phyloP scores from a whole-genome alignment of 2,329 filamentous ascomycete species.

The Chrysoporthe austroafricana region DNA sequence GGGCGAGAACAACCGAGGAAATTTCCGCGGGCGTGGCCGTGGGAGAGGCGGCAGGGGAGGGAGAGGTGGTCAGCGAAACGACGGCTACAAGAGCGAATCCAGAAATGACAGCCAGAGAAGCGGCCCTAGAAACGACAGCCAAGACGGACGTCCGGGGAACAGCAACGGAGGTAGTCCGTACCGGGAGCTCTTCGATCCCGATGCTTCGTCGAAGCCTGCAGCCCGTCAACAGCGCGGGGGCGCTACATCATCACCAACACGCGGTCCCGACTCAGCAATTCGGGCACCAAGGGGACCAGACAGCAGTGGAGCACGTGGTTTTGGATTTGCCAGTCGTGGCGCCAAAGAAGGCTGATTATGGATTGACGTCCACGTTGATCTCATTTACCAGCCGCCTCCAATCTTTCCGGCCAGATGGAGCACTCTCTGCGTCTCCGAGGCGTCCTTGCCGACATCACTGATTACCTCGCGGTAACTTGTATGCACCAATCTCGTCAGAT shows the following conservation, averaged over 20 bases:
- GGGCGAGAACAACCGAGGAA: slow-evolving; percentile 47
- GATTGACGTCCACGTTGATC: slow-evolving; percentile 34
- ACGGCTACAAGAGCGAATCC: slow-evolving; percentile 31
- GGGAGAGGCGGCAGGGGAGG: slow-evolving; percentile 50
- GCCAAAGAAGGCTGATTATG: slow-evolving; percentile 50
- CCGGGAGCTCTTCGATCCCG: slow-evolving; percentile 78
- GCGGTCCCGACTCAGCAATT: slow-evolving; percentile 69
- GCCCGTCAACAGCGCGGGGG: slow-evolving; percentile 48
- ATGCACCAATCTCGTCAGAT: slow-evolving; percentile 72
- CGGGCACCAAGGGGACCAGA: slow-evolving; percentile 80
- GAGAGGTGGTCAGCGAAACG: slow-evolving; percentile 41
- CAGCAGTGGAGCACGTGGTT: slow-evolving; percentile 74
- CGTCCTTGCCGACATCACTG: slow-evolving; percentile 87
- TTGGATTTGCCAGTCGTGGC: slow-evolving; percentile 73
- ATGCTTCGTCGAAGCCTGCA: slow-evolving; percentile 67
- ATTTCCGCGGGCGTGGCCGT: slow-evolving; percentile 49
- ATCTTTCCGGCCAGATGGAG: slow-evolving; percentile 88
- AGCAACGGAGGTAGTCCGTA: slow-evolving; percentile 38
- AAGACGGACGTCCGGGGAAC: slow-evolving; percentile 34
- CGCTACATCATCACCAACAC: slow-evolving; percentile 45
- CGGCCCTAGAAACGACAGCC: slow-evolving; percentile 30
- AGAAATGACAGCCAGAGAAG: slow-evolving; percentile 2
- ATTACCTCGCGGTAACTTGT: slow-evolving; percentile 92
- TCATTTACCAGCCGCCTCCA: slow-evolving; percentile 84
- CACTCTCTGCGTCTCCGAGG: slow-evolving; percentile 76